Base-by-base conservation (phyloP, 2,329 filamentous ascomycete genomes). In the Colletotrichum spaethianum region DNA sequence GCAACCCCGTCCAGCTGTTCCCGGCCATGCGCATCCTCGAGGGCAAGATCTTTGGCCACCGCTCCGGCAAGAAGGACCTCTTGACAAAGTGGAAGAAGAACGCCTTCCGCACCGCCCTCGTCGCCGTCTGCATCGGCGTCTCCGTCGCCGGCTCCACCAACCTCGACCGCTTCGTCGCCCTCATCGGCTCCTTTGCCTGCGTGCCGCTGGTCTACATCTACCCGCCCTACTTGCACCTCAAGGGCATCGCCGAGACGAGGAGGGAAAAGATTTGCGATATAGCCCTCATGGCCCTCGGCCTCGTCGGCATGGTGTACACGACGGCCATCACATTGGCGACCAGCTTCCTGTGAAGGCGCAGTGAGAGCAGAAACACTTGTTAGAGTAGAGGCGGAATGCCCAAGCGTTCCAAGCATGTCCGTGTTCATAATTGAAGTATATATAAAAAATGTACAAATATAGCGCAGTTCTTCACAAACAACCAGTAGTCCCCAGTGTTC, bases 171-270 rank as follows among this genome's bases (percentile, higher is more conserved):
- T 99, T 99, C 81, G 97, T 99, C 40, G 93, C 95, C 28, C 88
- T 99, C 48, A 95, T 99, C 26, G 96, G 96, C 75, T 98, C 95
- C 82, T 99, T 99, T 86, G 96, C 96, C 73, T 99, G 96, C 80
- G 96, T 99, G 77, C 96, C 96, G 55, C 86, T 99, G 70, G 96
- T 98, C 73, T 98, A 97, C 80, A 93, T 94, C 70, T 94, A 94
- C 78, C 93, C 93, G 53, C 88, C 93, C 0, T 91, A 87, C 73
- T 78, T 95, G 77, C 93, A 95, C 79, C 92, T 90, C 81, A 90
- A 87, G 76, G 92, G 90, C 5, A 86, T 92, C 4, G 93, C 92
- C 8, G 83, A 86, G 60, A 88, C 85, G n/a, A 80, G 79, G 40
- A 83, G 80, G 78, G 87, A 83, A 36, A 93, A 91, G 82, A 79